Evolutionary conservation across 805 yeast genomes (phyloP).

Genomic region (Blastobotrys mokoenaii): DNA sequence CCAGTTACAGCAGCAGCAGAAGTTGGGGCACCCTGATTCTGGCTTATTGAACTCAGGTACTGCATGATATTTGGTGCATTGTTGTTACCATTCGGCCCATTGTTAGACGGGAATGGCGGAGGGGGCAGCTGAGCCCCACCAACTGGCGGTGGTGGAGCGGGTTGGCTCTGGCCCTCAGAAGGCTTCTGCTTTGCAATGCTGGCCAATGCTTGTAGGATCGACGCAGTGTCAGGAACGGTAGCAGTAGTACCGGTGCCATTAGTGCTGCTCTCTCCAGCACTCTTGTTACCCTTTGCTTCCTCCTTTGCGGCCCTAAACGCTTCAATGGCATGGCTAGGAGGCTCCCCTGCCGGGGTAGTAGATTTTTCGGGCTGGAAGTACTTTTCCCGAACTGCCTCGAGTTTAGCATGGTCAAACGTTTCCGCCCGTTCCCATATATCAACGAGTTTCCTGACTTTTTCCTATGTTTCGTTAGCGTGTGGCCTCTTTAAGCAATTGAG

Average conservation of each 20-base stretch:
- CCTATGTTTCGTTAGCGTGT: slow-evolving; percentile 26
- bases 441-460: slow-evolving; percentile 72
- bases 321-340: slow-evolving; percentile 34
- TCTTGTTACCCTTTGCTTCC: slow-evolving; percentile 4
- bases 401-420: slow-evolving; percentile 54
- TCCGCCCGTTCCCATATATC: slow-evolving; percentile 88
- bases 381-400: slow-evolving; percentile 49
- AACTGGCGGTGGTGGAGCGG: slow-evolving; percentile 3
- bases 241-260: slow-evolving; percentile 20
- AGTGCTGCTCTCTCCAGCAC: slow-evolving; percentile 4
- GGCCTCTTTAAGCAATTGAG: background rate
- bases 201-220: slow-evolving; percentile 63
- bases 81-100: background rate
- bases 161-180: slow-evolving; percentile 25
- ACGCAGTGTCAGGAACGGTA: slow-evolving; percentile 42
- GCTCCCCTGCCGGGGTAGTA: slow-evolving; percentile 64
- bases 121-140: slow-evolving; percentile 1
- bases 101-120: background rate
- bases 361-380: slow-evolving; percentile 41
- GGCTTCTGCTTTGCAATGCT: slow-evolving; percentile 45
- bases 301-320: slow-evolving; percentile 2
- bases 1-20: background rate
- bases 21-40: too few relatives aligned
- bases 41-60: too few relatives aligned
- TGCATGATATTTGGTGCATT: too few relatives aligned